Conservation (phyloP, 2,329 filamentous ascomycete genomes). For the Fusarium gaditjirri region DNA sequence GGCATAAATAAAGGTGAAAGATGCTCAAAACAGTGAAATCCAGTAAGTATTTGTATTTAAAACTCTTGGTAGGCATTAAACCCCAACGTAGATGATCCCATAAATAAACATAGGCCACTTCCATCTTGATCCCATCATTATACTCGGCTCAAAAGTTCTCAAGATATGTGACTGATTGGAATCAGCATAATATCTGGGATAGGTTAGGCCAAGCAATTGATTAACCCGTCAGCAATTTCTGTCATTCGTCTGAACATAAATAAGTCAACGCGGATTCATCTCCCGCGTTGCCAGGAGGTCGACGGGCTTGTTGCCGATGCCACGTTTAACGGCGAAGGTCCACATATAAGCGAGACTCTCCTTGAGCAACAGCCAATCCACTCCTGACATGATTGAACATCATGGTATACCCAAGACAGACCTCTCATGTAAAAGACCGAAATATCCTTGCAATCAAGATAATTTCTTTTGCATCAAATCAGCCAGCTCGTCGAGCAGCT, state of each 20-base stretch:
- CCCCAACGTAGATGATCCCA: background rate
- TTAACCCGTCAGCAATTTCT: background rate
- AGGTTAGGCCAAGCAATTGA: too few relatives aligned
- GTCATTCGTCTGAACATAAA: background rate
- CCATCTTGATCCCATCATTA: background rate
- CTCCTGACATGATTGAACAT: background rate
- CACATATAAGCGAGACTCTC: background rate
- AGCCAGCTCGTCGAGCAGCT: conserved; percentile 84
- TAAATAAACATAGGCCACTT: background rate
- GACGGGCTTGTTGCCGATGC: background rate
- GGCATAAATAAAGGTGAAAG: background rate
- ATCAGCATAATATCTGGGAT: background rate
- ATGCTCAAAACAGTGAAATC: background rate
- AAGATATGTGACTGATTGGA: background rate
- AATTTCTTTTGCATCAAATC: conserved; percentile 59
- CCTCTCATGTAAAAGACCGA: background rate
- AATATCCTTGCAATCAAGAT: conserved; percentile 29
- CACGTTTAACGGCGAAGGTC: background rate
- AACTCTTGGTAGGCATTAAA: background rate
- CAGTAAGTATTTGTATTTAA: conserved; percentile 14
- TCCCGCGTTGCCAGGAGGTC: background rate
- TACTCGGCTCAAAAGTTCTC: background rate
- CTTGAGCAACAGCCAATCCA: background rate
- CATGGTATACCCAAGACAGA: background rate
- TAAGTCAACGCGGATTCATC: background rate